Base-by-base conservation (phyloP, 306 rosid genomes). In the Echinosophora koreensis region DNA sequence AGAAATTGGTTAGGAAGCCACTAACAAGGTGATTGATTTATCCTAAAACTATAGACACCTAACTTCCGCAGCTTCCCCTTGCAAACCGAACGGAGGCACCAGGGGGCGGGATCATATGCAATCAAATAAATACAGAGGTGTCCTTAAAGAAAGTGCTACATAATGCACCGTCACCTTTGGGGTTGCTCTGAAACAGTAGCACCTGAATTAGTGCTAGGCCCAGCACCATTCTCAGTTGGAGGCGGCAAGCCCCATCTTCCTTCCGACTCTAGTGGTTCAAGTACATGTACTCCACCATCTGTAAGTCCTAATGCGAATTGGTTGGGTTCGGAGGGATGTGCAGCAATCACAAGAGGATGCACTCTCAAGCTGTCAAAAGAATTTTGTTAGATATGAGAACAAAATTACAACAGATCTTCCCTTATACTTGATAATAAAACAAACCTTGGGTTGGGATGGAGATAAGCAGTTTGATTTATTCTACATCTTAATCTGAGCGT, bases 171-270 rank as follows among this genome's bases (percentile, higher is more conserved):
- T 92, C 88, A 95, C 83, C 98, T 83, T 83, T 92, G 98, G 52
- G 93, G 88, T 79, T 87, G 99, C 70, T 91, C 98, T 8, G 97
- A 73, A 68, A 67, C 91, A 5, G 90, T 71, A 13, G 89, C 90
- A 18, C 88, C 97, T 15, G 94, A 59, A 41, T 90, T 28, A 34
- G 89, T 61, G 84, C 98, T 93, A 6, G 97, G 98, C 47, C 98
- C 98, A 3, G 96, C 96, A 18, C 99, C 98, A 34, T 96, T 96
- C 78, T 96, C 98, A 4, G 72, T 85, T 14, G 99, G 99, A 51
- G 96, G 98, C 22, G 91, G 74, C 67, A 89, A 88, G 50, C 99
- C 99, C 99, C 99, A 96, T 76, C 89, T 96, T 76, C 98, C 99
- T 84, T 93, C 98, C 0, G 93, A 81, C 71, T 96, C 98, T 59